Evolutionary conservation across 345 rosid genomes (phyloP), one percentile per base, ranked within the genome.

Genomic region (Firmiana major): DNA sequence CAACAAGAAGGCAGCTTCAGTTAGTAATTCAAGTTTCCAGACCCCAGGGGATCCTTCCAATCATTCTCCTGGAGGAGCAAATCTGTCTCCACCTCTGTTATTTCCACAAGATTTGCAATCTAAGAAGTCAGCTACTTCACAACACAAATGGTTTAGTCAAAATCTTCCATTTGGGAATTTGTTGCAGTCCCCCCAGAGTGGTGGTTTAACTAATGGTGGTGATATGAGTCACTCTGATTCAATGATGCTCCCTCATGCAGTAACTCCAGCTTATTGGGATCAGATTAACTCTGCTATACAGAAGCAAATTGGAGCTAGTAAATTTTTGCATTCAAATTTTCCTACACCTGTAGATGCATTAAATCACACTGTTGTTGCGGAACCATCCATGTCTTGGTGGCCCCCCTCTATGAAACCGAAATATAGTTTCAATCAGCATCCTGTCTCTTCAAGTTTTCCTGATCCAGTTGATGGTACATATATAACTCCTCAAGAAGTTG

Each of bases 401-500:
- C 24, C 58, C 4, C 60, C 36, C 6, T 7, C 59, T 9, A 9
- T 51, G 59, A 51, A 49, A 34, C 66, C 76, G 43, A 65, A 73
- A 6, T 9, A 55, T 9, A 31, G 38, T 16, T 51, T n/a, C 13
- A 42, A 58, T 40, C 53, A 28, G 59, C 74, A 70, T 28, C 17
- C 19, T 26, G 71, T n/a, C 21, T 24, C 78, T 62, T 70, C 77
- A 74, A 64, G 21, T 75, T 19, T 36, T 76, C 63, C n/a, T 74
- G 68, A 60, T 45, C 58, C 57, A 16, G 36, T 73, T 69, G 75
- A 54, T 73, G 38, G 34, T 34, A 77, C 55, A 9, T 64, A 60
- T 77, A 17, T 57, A n/a, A 86, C 79, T 64, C 81, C 88, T 57
- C 79, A 81, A 71, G 85, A 79, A 63, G 71, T 54, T 71, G 78